Conservation (phyloP, 2,329 filamentous ascomycete genomes). For the Chrysosporium keratinophilum region DNA sequence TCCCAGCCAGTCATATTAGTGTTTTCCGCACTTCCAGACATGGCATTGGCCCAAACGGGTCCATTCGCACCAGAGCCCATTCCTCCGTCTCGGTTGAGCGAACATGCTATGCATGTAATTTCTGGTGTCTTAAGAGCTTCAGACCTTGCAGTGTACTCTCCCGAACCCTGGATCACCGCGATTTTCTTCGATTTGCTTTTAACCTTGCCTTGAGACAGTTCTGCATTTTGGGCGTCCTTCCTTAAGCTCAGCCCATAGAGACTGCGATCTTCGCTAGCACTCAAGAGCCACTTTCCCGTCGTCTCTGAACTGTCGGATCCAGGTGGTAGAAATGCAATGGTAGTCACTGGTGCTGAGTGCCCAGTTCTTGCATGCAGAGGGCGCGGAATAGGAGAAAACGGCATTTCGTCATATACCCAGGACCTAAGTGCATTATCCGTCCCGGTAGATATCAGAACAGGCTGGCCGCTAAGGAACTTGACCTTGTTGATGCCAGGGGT, state of each 20-base stretch:
- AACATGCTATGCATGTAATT: conserved; percentile 84
- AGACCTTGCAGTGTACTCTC: conserved; percentile 17
- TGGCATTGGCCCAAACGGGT: conserved; percentile 71
- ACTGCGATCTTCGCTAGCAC: conserved; percentile 77
- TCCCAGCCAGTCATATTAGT: conserved; percentile 87
- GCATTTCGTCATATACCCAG: conserved; percentile 91
- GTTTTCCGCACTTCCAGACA: conserved; percentile 56
- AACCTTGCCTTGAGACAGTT: conserved; percentile 82
- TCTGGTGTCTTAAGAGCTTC: conserved; percentile 70
- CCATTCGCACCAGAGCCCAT: conserved; percentile 75
- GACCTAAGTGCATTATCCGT: conserved; percentile 88
- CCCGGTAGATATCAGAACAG: conserved; percentile 80
- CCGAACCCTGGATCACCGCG: conserved; percentile 15
- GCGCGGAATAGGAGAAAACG: conserved; percentile 76
- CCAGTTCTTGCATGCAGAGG: conserved; percentile 78
- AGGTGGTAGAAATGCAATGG: conserved; percentile 72
- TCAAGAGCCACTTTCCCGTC: conserved; percentile 87
- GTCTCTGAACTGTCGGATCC: conserved; percentile 82
- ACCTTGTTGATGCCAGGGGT: conserved; percentile 70
- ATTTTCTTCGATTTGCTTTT: conserved; percentile 78
- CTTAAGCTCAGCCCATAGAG: conserved; percentile 95
- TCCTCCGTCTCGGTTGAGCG: conserved; percentile 85
- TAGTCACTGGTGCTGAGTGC: conserved; percentile 76
- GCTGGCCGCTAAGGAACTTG: conserved; percentile 81
- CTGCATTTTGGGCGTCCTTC: conserved; percentile 83